These are phyloP conservation scores for Didymosphaeria variabile DNA, from an alignment of 2,329 filamentous ascomycete species.

Conservation along the genomic window DNA sequence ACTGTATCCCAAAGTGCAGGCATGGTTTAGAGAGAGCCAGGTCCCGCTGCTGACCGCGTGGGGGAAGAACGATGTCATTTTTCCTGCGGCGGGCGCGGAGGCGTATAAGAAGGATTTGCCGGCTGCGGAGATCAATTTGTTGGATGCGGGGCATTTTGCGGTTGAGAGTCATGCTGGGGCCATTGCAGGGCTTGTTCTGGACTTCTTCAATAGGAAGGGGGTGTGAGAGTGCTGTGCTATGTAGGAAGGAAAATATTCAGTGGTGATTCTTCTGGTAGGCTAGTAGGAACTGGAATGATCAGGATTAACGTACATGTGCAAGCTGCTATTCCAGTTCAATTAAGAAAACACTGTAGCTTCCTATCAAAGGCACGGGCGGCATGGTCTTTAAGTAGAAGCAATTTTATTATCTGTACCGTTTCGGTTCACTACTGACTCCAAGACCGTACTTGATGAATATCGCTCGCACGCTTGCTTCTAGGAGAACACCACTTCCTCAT, in stretches of 20 bases:
- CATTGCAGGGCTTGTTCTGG: slow-evolving; percentile 49
- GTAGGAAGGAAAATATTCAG: too few species aligned
- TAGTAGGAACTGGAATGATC: too few species aligned
- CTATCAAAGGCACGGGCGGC: neutral
- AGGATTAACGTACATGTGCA: too few species aligned
- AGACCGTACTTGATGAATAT: neutral
- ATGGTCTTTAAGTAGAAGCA: neutral
- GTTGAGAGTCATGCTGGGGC: slow-evolving; percentile 48
- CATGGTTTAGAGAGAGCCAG: slow-evolving; percentile 61
- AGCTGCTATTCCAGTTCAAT: too few species aligned
- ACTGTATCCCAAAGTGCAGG: slow-evolving; percentile 65
- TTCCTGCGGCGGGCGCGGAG: slow-evolving; percentile 62
- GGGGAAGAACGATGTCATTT: slow-evolving; percentile 66
- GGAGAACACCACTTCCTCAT: neutral
- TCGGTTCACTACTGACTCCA: neutral
- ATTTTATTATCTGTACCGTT: slow-evolving; percentile 8
- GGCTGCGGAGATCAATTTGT: slow-evolving; percentile 58
- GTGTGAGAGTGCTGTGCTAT: slow-evolving; percentile 18
- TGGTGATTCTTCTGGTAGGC: neutral
- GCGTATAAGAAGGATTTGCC: slow-evolving; percentile 62
- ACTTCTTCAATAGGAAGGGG: slow-evolving; percentile 43
- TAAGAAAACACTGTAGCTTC: too few species aligned
- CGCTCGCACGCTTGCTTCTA: slow-evolving; percentile 10
- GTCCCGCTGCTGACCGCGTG: slow-evolving; percentile 66
- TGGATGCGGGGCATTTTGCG: slow-evolving; percentile 68